Percentiles rank a stretch among this genome's conserved stretches.
Conservation (phyloP, 306 rosid species). For the Lathyrus oleraceus region DNA sequence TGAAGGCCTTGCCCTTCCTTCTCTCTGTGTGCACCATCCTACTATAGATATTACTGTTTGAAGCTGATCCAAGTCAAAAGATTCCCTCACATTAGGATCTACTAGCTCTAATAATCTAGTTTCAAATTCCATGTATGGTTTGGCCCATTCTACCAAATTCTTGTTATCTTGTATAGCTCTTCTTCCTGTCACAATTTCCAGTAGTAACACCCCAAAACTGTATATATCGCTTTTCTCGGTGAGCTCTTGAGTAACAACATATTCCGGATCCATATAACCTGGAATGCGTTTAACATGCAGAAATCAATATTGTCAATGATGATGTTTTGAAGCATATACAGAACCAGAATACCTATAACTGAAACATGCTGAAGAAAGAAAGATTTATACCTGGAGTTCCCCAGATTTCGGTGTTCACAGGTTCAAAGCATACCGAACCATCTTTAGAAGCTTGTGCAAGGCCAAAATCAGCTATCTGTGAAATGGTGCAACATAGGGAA, state of each 20-base stretch:
- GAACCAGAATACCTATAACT: slow-evolving; percentile 15
- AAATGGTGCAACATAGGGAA: slow-evolving; percentile 25
- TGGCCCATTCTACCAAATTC: slow-evolving; percentile 94
- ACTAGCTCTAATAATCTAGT: slow-evolving; percentile 70
- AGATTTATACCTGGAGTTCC: slow-evolving; percentile 83
- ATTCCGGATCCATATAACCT: slow-evolving; percentile 99
- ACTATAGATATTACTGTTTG: slow-evolving; percentile 68
- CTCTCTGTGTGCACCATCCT: slow-evolving; percentile 93
- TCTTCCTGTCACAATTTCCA: slow-evolving; percentile 85
- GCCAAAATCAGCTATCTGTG: slow-evolving; percentile 96
- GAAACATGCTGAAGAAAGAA: slow-evolving; percentile 29
- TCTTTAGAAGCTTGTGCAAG: slow-evolving; percentile 91
- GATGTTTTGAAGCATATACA: slow-evolving; percentile 12
- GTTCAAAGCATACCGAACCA: slow-evolving; percentile 84
- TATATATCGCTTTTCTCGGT: slow-evolving; percentile 92
- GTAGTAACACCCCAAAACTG: slow-evolving; percentile 83
- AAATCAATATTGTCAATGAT: slow-evolving; percentile 19
- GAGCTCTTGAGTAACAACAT: slow-evolving; percentile 89
- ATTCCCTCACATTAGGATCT: slow-evolving; percentile 68
- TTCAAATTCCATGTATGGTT: slow-evolving; percentile 56
- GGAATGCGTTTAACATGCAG: slow-evolving; percentile 40
- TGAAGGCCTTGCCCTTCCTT: slow-evolving; percentile 83
- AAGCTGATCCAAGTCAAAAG: slow-evolving; percentile 82
- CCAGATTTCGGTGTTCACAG: slow-evolving; percentile 74
- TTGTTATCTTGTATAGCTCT: slow-evolving; percentile 74